phyloP scores from a whole-genome alignment of 2,329 filamentous ascomycete genomes.

The Allantophomopsis lycopodina region DNA sequence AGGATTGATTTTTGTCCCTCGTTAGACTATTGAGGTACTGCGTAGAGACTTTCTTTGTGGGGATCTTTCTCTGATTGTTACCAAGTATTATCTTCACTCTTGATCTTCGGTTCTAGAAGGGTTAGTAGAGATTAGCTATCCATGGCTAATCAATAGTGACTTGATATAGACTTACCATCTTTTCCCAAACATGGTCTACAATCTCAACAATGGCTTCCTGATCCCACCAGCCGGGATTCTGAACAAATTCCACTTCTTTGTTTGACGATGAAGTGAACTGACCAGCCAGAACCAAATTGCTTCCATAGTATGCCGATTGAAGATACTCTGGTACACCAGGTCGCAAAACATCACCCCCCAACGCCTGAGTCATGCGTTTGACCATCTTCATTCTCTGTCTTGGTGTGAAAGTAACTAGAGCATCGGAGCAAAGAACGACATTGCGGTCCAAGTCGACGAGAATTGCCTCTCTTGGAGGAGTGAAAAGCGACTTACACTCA shows the following conservation, averaged over 20 bases:
- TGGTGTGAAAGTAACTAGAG: constrained; percentile 69
- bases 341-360: constrained; percentile 86
- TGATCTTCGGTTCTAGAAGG: too few relatives aligned
- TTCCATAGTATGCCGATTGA: constrained; percentile 88
- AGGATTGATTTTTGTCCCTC: constrained; percentile 96
- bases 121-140: too few relatives aligned
- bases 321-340: constrained; percentile 88
- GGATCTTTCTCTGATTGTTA: constrained; percentile 6
- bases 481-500: constrained; percentile 94
- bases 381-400: constrained; percentile 95
- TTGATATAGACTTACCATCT: constrained; percentile 47
- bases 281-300: constrained; percentile 90
- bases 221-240: constrained; percentile 97
- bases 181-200: constrained; percentile 98
- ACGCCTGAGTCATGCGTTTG: constrained; percentile 75
- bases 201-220: constrained; percentile 91
- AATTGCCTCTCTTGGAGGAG: constrained; percentile 85
- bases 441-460: constrained; percentile 97
- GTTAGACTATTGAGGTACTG: constrained; percentile 97
- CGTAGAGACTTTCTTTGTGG: constrained; percentile 99
- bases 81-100: too few relatives aligned
- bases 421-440: constrained; percentile 93
- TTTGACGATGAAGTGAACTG: constrained; percentile 99
- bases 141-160: too few relatives aligned
- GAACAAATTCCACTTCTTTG: constrained; percentile 91